Evolutionary conservation across 2,329 filamentous ascomycete genomes (phyloP).

Genomic region (Colletotrichum aenigma): DNA sequence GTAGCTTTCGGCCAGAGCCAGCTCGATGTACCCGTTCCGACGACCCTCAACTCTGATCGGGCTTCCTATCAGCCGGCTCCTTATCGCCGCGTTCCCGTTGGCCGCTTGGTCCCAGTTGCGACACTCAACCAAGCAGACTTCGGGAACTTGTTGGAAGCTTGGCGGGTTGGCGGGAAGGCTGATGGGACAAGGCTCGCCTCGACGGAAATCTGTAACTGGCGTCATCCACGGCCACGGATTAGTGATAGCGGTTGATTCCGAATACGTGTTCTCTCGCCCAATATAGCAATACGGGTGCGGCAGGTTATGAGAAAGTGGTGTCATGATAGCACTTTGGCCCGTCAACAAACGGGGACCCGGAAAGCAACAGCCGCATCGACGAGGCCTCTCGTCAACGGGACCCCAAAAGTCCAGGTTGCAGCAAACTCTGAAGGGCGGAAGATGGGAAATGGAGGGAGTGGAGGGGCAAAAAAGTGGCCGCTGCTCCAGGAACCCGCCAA

Average conservation of each 20-base stretch:
- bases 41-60: neutral
- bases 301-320: constrained; percentile 6
- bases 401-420: neutral
- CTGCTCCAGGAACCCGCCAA: constrained; percentile 13
- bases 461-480: constrained; percentile 13
- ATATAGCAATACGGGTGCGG: neutral
- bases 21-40: constrained; percentile 9
- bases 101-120: neutral
- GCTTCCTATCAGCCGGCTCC: neutral
- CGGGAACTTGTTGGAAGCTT: constrained; percentile 9
- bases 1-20: neutral
- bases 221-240: neutral
- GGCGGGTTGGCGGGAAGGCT: neutral
- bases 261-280: neutral
- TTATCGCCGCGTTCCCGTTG: constrained; percentile 15
- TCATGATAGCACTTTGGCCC: constrained; percentile 4
- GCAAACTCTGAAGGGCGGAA: neutral
- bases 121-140: neutral
- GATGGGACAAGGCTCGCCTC: neutral
- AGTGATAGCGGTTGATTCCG: neutral
- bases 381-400: neutral
- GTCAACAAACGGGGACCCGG: constrained; percentile 6
- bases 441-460: constrained; percentile 4
- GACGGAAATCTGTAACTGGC: neutral
- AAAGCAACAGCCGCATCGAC: neutral